Evolutionary conservation across 2,329 filamentous ascomycete species (phyloP).

Genomic region (Conoideocrella luteorostrata): DNA sequence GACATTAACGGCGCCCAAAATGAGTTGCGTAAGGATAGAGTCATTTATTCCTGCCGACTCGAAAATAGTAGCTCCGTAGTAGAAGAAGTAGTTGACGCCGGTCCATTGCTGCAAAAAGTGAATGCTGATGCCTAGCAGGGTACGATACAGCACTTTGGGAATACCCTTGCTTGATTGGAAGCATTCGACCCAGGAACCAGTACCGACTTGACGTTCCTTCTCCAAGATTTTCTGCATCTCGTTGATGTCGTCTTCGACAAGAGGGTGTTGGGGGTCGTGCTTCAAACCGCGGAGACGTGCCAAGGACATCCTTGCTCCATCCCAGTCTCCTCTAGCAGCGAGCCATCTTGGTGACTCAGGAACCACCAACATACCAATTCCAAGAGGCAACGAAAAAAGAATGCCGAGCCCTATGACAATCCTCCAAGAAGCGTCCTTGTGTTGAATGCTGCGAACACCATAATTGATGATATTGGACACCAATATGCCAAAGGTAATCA

Average conservation of each 20-base stretch:
- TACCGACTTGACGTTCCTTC: slow-evolving; percentile 36
- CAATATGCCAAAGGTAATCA: slow-evolving; percentile 66
- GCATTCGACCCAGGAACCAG: slow-evolving; percentile 51
- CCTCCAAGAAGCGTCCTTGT: slow-evolving; percentile 48
- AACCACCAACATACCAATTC: slow-evolving; percentile 44
- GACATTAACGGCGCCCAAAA: slow-evolving; percentile 63
- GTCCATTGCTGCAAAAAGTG: slow-evolving; percentile 65
- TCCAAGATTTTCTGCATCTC: slow-evolving; percentile 45
- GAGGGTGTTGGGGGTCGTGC: slow-evolving; percentile 34
- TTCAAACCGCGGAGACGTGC: slow-evolving; percentile 46
- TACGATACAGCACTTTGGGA: slow-evolving; percentile 58
- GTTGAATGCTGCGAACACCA: slow-evolving; percentile 37
- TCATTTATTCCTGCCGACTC: slow-evolving; percentile 58
- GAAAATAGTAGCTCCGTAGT: slow-evolving; percentile 65
- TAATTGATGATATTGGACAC: slow-evolving; percentile 49
- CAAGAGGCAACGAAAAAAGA: slow-evolving; percentile 45
- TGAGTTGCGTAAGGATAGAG: slow-evolving; percentile 61
- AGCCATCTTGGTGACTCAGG: slow-evolving; percentile 55
- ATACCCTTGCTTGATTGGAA: slow-evolving; percentile 47
- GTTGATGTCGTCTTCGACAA: slow-evolving; percentile 45
- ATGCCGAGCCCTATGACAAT: slow-evolving; percentile 54
- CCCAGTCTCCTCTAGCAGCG: slow-evolving; percentile 39
- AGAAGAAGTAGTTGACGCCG: slow-evolving; percentile 55
- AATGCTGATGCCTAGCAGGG: slow-evolving; percentile 54
- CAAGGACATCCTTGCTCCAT: slow-evolving; percentile 42